These are phyloP conservation scores for Rusavskia elegans DNA, from an alignment of 495 filamentous ascomycete genomes.

Conservation along the genomic window DNA sequence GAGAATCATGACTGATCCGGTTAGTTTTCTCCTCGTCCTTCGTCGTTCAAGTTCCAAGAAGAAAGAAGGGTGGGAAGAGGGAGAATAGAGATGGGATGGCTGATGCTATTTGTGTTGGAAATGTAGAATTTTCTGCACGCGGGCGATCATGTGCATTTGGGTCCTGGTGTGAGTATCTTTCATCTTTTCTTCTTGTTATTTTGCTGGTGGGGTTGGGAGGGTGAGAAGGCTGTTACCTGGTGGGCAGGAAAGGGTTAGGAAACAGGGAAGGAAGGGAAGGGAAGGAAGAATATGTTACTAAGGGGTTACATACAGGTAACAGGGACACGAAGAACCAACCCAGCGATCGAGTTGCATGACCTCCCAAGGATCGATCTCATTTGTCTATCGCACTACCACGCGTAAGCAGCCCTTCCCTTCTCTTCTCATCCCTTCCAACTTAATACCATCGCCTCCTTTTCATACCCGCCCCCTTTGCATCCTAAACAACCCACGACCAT, in stretches of 20 bases:
- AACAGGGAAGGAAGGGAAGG: too few relatives aligned
- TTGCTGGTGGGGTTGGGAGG: neutral
- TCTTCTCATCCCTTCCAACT: too few relatives aligned
- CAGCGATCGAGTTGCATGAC: slow-evolving; percentile 43
- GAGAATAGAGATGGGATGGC: too few relatives aligned
- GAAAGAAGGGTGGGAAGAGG: too few relatives aligned
- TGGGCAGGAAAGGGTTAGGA: too few relatives aligned
- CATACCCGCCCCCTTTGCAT: neutral
- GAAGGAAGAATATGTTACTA: neutral
- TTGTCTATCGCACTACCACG: slow-evolving; percentile 52
- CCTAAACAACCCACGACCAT: neutral
- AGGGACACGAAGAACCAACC: slow-evolving; percentile 35
- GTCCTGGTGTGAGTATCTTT: slow-evolving; percentile 32
- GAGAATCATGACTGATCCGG: slow-evolving; percentile 46
- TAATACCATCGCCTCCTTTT: neutral
- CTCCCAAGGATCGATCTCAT: slow-evolving; percentile 45
- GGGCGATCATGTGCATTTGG: slow-evolving; percentile 52
- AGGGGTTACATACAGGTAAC: slow-evolving; percentile 16
- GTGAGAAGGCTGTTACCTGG: too few relatives aligned
- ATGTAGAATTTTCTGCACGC: slow-evolving; percentile 49
- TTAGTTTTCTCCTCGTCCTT: too few relatives aligned
- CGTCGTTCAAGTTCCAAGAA: too few relatives aligned
- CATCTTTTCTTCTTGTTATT: neutral
- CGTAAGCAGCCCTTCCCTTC: slow-evolving; percentile 13
- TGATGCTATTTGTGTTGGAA: too few relatives aligned